Percentiles rank a stretch among this genome's conserved stretches.
These are phyloP conservation scores for Rhizopus microsporus DNA, from an alignment of 371 early-diverging fungal species.

Conservation along the genomic window DNA sequence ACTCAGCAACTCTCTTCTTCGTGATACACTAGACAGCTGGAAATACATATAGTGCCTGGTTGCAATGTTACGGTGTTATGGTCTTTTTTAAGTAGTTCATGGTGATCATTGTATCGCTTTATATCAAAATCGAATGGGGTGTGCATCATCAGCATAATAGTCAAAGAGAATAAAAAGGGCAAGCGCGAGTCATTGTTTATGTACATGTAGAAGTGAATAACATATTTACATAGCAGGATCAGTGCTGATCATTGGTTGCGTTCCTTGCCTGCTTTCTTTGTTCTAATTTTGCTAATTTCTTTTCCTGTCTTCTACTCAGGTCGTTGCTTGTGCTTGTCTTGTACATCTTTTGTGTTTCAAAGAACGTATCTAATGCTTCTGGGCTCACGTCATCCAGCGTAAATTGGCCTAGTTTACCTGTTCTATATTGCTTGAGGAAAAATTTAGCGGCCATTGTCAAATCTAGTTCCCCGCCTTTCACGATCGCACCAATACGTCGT, in stretches of 20 bases:
- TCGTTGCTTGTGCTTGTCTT: constrained; percentile 5
- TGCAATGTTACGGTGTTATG: too few species aligned
- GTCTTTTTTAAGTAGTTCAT: too few species aligned
- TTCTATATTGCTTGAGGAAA: constrained; percentile 72
- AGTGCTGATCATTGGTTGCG: background rate
- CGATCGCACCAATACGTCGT: constrained; percentile 74
- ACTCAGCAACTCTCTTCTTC: too few species aligned
- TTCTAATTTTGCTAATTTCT: constrained; percentile 56
- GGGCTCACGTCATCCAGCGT: constrained; percentile 73
- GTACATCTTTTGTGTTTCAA: constrained; percentile 40
- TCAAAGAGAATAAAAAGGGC: background rate
- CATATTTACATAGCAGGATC: background rate
- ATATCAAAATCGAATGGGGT: too few species aligned
- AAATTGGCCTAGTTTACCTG: constrained; percentile 69
- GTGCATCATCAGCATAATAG: too few species aligned
- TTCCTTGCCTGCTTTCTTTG: constrained; percentile 42
- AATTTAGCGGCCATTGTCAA: constrained; percentile 66
- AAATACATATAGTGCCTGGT: too few species aligned
- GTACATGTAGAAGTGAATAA: too few species aligned
- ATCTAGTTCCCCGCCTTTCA: constrained; percentile 73
- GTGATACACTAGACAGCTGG: too few species aligned
- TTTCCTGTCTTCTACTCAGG: constrained; percentile 52
- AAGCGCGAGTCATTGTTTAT: background rate
- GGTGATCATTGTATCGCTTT: too few species aligned
- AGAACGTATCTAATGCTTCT: constrained; percentile 51